phyloP scores from a whole-genome alignment of 2,329 filamentous ascomycete genomes.

The Cladosporium oxysporum region DNA sequence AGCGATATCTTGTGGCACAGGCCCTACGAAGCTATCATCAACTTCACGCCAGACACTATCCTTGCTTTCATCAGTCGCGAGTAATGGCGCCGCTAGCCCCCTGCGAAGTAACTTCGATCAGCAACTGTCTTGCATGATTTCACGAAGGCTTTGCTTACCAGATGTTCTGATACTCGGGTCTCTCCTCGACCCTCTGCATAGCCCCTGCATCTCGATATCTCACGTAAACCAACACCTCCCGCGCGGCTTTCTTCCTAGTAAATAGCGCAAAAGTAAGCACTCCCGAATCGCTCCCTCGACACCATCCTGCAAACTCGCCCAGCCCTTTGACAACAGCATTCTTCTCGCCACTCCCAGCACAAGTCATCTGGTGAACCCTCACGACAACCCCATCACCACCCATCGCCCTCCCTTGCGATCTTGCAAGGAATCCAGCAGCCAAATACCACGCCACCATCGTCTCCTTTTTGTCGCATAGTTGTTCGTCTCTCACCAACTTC shows the following conservation, averaged over 20 bases:
- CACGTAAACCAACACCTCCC: slow-evolving; percentile 31
- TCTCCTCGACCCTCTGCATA: slow-evolving; percentile 24
- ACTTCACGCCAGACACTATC: slow-evolving; percentile 34
- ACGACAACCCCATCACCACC: slow-evolving; percentile 23
- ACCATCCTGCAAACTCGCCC: slow-evolving; percentile 23
- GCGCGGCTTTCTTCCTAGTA: slow-evolving; percentile 29
- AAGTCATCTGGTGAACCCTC: slow-evolving; percentile 26
- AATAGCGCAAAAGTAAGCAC: slow-evolving; percentile 33
- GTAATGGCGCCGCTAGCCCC: not conserved
- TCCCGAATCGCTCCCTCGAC: slow-evolving; percentile 26
- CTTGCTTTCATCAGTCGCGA: not conserved
- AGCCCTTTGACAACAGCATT: slow-evolving; percentile 19
- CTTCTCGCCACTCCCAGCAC: slow-evolving; percentile 13
- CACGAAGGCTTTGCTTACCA: slow-evolving; percentile 21
- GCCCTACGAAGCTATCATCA: slow-evolving; percentile 33
- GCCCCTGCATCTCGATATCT: slow-evolving; percentile 27
- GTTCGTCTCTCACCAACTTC: slow-evolving; percentile 23
- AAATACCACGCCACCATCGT: slow-evolving; percentile 31
- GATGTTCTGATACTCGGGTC: slow-evolving; percentile 29
- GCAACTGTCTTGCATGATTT: not conserved
- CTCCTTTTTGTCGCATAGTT: slow-evolving; percentile 29
- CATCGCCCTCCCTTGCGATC: slow-evolving; percentile 17
- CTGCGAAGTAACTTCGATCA: not conserved
- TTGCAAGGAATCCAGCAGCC: slow-evolving; percentile 28
- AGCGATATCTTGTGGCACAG: not conserved